Percentiles rank a stretch among this genome's conserved stretches.
Conservation (phyloP, 768 basidiomycete genomes). For the Agaricus subrufescens region DNA sequence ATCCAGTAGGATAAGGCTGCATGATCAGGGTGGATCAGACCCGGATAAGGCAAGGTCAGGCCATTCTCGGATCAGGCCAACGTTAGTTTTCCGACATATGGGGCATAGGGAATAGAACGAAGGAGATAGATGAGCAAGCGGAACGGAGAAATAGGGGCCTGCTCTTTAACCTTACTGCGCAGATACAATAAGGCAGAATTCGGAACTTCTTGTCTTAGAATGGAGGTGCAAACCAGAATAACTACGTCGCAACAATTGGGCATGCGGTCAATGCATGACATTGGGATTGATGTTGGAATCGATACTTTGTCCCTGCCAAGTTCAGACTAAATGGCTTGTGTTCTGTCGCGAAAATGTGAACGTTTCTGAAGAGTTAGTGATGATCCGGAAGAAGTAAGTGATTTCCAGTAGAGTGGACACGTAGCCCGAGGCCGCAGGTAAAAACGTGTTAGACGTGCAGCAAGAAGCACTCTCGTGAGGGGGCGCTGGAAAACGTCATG, state of each 20-base stretch:
- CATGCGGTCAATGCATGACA: conserved; percentile 80
- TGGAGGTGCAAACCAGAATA: conserved; percentile 1
- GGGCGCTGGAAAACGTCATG: conserved; percentile 6
- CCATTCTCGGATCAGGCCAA: too few species aligned
- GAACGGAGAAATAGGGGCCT: not conserved
- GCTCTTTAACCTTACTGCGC: not conserved
- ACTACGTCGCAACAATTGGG: conserved; percentile 65
- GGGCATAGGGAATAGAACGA: conserved; percentile 5
- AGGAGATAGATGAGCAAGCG: conserved; percentile 1
- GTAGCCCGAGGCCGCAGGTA: conserved; percentile 61
- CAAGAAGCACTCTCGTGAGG: conserved; percentile 2
- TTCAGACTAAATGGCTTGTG: conserved; percentile 55
- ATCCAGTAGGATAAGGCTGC: too few species aligned
- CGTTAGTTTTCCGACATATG: not conserved
- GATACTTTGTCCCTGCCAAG: conserved; percentile 72
- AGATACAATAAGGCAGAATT: not conserved
- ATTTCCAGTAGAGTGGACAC: conserved; percentile 68
- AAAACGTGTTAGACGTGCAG: conserved; percentile 64
- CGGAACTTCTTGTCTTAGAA: not conserved
- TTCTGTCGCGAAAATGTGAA: conserved; percentile 66
- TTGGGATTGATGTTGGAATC: conserved; percentile 38
- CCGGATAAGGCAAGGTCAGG: too few species aligned
- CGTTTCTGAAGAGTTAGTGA: conserved; percentile 72
- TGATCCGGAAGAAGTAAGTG: conserved; percentile 74
- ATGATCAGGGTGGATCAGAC: too few species aligned